These are phyloP conservation scores for Gossypium herbaceum DNA, from an alignment of 345 rosid species.

Conservation along the genomic window DNA sequence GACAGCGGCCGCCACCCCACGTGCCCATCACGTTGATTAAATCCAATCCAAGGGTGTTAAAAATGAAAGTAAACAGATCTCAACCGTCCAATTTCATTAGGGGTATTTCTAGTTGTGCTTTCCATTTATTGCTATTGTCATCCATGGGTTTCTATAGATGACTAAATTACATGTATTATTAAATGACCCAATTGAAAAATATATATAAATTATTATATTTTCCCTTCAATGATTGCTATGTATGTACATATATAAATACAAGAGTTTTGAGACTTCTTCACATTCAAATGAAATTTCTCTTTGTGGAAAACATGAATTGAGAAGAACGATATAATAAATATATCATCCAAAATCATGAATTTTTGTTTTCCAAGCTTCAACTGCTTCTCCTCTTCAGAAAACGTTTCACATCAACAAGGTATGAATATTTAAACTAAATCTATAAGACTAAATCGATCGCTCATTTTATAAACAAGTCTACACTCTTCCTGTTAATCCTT, in stretches of 20 bases:
- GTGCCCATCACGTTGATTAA: not conserved
- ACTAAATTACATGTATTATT: too few species aligned
- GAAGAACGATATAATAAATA: too few species aligned
- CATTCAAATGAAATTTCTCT: not conserved
- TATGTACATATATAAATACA: too few species aligned
- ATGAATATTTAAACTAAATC: too few species aligned
- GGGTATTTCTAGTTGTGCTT: not conserved
- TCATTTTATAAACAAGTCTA: too few species aligned
- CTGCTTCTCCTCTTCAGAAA: not conserved
- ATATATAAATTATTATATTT: not conserved
- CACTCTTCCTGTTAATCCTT: too few species aligned
- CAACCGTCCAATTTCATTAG: not conserved
- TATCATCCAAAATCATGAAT: not conserved
- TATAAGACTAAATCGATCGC: too few species aligned
- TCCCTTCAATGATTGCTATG: not conserved
- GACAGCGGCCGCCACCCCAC: constrained; percentile 13
- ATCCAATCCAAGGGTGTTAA: not conserved
- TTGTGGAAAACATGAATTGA: too few species aligned
- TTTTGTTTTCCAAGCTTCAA: not conserved
- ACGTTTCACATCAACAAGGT: not conserved
- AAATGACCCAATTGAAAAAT: not conserved
- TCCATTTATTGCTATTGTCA: not conserved
- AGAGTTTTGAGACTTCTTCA: not conserved
- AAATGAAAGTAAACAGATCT: not conserved
- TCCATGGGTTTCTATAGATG: not conserved